phyloP scores from a whole-genome alignment of 2,329 filamentous ascomycete genomes.

The Colletotrichum sp. region DNA sequence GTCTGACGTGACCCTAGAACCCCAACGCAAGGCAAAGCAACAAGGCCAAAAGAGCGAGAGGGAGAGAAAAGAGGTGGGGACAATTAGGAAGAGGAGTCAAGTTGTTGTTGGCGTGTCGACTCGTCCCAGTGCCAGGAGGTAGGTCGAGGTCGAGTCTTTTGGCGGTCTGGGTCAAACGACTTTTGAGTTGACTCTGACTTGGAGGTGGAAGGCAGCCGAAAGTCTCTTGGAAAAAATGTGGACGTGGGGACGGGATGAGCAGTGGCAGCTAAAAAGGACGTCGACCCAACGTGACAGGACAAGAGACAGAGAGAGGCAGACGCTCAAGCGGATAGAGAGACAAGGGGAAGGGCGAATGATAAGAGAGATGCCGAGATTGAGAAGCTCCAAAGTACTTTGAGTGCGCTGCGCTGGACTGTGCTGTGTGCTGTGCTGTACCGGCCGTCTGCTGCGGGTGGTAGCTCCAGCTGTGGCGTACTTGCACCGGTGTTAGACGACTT shows the following conservation, averaged over 20 bases:
- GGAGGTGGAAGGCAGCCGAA: slow-evolving; percentile 8
- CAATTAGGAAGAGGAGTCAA: not conserved
- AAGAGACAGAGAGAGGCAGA: not conserved
- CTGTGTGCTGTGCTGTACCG: not conserved
- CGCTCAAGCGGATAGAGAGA: slow-evolving; percentile 20
- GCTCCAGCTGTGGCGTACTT: not conserved
- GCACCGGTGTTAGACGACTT: not conserved
- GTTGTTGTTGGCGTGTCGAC: not conserved
- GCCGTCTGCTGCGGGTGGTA: not conserved
- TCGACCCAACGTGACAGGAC: slow-evolving; percentile 21
- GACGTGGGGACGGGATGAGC: slow-evolving; percentile 19
- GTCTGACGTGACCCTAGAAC: slow-evolving; percentile 14
- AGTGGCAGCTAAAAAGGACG: slow-evolving; percentile 18
- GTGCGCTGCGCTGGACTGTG: not conserved
- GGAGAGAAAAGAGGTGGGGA: not conserved
- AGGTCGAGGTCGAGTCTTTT: slow-evolving; percentile 7
- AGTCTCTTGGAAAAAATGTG: slow-evolving; percentile 22
- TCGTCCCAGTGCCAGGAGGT: not conserved
- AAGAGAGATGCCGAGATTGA: slow-evolving; percentile 18
- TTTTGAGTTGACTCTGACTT: slow-evolving; percentile 5
- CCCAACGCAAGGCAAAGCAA: slow-evolving; percentile 13
- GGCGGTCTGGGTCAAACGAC: slow-evolving; percentile 4
- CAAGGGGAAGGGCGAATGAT: slow-evolving; percentile 21
- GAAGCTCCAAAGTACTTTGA: slow-evolving; percentile 18
- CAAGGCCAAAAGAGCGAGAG: not conserved